Percentiles rank a stretch among this genome's conserved stretches.
Conservation (phyloP, 1,139 yeast species). For the Saccharomyces hybrid region DNA sequence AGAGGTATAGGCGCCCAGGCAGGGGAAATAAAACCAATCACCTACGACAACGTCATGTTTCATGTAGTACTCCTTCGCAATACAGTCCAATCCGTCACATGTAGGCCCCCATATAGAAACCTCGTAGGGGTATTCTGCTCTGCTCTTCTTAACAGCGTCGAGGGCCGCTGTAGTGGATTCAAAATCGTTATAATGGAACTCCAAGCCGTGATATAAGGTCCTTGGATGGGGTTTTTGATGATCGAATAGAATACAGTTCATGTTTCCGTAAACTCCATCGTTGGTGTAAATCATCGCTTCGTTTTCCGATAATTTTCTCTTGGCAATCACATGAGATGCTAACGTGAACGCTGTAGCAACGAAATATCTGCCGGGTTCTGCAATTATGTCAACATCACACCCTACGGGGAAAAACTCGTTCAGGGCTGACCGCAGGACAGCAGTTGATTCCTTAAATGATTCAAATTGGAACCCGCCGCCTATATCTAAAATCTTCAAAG, state of each 20-base stretch:
- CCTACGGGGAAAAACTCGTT: constrained; percentile 49
- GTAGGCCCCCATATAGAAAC: constrained; percentile 97
- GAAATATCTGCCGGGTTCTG: constrained; percentile 92
- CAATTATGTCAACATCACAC: constrained; percentile 52
- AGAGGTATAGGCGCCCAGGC: constrained; percentile 89
- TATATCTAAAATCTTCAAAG: constrained; percentile 53
- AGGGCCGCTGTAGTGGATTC: constrained; percentile 12
- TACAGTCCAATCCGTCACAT: constrained; percentile 92
- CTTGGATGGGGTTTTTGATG: constrained; percentile 75
- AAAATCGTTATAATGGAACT: constrained; percentile 40
- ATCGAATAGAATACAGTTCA: constrained; percentile 89
- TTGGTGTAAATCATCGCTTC: constrained; percentile 62
- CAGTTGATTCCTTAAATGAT: constrained; percentile 56
- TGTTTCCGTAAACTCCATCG: constrained; percentile 93
- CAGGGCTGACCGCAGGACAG: constrained; percentile 50
- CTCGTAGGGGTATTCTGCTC: constrained; percentile 23
- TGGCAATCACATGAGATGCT: constrained; percentile 79
- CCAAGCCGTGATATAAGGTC: constrained; percentile 50
- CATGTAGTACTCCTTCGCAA: constrained; percentile 47
- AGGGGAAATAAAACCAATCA: constrained; percentile 84
- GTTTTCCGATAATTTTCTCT: constrained; percentile 39
- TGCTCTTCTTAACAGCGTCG: constrained; percentile 6
- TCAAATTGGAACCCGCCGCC: constrained; percentile 89
- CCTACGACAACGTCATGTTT: constrained; percentile 65
- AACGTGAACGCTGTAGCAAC: constrained; percentile 82